A percentile compares a stretch with the other conserved stretches of the same genome.
Conservation (phyloP, 75 land plant species). For the Selaginella moellendorffii region DNA sequence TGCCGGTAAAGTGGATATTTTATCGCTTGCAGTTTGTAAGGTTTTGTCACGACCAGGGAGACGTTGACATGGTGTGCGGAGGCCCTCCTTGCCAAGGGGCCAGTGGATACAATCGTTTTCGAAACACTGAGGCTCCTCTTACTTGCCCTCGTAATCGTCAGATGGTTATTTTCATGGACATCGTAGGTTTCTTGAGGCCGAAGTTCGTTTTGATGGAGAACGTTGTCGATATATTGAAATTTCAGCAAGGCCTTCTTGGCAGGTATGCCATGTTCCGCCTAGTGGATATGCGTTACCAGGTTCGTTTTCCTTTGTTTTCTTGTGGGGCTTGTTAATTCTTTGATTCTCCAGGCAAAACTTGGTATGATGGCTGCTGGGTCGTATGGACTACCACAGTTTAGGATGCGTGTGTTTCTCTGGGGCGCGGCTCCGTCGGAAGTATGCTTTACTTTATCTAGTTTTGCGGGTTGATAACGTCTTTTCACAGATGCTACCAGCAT, state of each 20-base stretch:
- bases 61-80: constrained; percentile 92
- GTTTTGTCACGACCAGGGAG: constrained; percentile 47
- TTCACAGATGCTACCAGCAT: constrained; percentile 67
- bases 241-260: constrained; percentile 67
- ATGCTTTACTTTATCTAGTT: constrained; percentile 8
- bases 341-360: constrained; percentile 43
- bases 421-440: constrained; percentile 69
- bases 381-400: constrained; percentile 90
- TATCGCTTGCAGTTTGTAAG: not conserved
- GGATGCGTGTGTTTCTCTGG: constrained; percentile 87
- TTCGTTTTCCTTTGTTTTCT: not conserved
- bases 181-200: constrained; percentile 69
- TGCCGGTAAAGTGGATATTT: constrained; percentile 35
- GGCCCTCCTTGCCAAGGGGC: constrained; percentile 99
- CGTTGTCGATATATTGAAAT: constrained; percentile 85
- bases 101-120: constrained; percentile 82
- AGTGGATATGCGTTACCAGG: constrained; percentile 79
- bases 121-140: constrained; percentile 57
- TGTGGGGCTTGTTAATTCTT: not conserved
- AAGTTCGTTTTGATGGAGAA: constrained; percentile 91
- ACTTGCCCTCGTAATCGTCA: constrained; percentile 74
- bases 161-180: constrained; percentile 79
- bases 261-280: constrained; percentile 67
- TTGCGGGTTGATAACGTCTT: no score
- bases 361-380: constrained; percentile 96